These are phyloP conservation scores for Candida dajiaensis DNA, from an alignment of 805 yeast genomes.

Conservation along the genomic window DNA sequence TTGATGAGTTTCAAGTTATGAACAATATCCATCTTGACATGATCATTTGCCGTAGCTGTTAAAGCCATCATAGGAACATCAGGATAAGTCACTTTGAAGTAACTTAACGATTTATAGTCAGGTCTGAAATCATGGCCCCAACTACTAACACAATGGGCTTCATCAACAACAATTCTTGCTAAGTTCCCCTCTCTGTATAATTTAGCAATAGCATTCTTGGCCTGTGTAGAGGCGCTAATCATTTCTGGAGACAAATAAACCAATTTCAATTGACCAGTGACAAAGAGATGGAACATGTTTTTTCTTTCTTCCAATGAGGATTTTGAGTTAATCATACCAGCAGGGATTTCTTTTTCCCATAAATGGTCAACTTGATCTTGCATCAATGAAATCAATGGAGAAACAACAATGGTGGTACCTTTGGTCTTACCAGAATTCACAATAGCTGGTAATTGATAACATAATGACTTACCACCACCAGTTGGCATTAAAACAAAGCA, in stretches of 20 bases:
- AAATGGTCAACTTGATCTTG: conserved; percentile 93
- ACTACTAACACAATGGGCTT: conserved; percentile 95
- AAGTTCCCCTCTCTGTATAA: conserved; percentile 51
- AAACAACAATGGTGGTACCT: conserved; percentile 88
- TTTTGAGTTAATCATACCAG: conserved; percentile 85
- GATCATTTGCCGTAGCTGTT: conserved; percentile 94
- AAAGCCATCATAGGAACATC: conserved; percentile 89
- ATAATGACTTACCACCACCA: conserved; percentile 95
- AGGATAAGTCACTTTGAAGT: conserved; percentile 69
- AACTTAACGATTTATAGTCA: conserved; percentile 77
- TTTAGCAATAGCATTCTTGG: conserved; percentile 54
- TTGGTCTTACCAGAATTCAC: conserved; percentile 64
- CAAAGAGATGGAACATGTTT: conserved; percentile 54
- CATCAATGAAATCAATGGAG: conserved; percentile 94
- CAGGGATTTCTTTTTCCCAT: conserved; percentile 57
- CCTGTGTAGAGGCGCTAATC: conserved; percentile 69
- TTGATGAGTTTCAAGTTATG: conserved; percentile 62
- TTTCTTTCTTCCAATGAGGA: conserved; percentile 58
- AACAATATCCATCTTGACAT: conserved; percentile 79
- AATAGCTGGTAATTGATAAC: conserved; percentile 93
- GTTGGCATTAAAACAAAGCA: conserved; percentile 97
- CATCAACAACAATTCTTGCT: conserved; percentile 91
- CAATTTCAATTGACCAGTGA: conserved; percentile 62
- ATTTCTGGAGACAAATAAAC: conserved; percentile 93
- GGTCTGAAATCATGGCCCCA: conserved; percentile 99